Percentiles rank a stretch among this genome's conserved stretches.
phyloP scores from a whole-genome alignment of 345 rosid genomes.

The Populus euphratica region DNA sequence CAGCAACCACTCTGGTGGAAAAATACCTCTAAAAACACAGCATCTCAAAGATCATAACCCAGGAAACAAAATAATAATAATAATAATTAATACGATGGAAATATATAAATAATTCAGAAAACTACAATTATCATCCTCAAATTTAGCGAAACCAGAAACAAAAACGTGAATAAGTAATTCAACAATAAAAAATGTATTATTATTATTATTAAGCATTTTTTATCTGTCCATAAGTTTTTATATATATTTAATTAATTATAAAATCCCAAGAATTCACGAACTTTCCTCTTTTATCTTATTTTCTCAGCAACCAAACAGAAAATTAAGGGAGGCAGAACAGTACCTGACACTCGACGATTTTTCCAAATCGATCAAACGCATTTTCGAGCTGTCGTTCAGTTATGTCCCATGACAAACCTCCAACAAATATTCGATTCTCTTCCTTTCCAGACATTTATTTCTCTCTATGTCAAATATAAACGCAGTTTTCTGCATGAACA shows the following conservation, averaged over 20 bases:
- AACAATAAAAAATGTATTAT: too few relatives aligned
- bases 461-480: slow-evolving; percentile 15
- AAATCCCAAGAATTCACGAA: background rate
- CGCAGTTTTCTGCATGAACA: background rate
- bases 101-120: background rate
- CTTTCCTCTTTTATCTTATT: background rate
- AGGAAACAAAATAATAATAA: slow-evolving; percentile 34
- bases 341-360: slow-evolving; percentile 83
- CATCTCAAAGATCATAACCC: slow-evolving; percentile 44
- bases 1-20: slow-evolving; percentile 52
- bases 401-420: slow-evolving; percentile 84
- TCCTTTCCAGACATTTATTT: slow-evolving; percentile 68
- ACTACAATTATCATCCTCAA: background rate
- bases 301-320: slow-evolving; percentile 13
- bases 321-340: background rate
- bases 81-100: slow-evolving; percentile 19
- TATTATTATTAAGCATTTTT: background rate
- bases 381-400: slow-evolving; percentile 81
- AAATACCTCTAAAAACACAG: slow-evolving; percentile 41
- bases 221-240: background rate
- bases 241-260: background rate
- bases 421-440: slow-evolving; percentile 79
- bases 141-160: background rate
- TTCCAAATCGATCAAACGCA: slow-evolving; percentile 79
- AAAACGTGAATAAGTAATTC: background rate